Evolutionary conservation across 106 monocot genomes (phyloP), one percentile per base, ranked within the genome.

Genomic region (Allium sativum): DNA sequence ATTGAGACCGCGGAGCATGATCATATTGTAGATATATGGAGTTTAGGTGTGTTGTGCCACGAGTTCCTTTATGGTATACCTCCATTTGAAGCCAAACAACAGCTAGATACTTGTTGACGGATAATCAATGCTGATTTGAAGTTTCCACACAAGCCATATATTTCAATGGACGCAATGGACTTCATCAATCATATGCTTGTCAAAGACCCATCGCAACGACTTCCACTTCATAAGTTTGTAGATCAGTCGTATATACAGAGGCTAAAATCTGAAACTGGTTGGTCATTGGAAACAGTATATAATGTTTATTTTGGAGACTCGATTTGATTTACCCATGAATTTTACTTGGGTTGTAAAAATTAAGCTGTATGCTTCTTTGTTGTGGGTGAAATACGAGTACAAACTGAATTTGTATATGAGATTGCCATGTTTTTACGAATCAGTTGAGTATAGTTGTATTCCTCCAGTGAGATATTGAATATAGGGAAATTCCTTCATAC

Each of bases 131-230:
- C 92, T 19, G 98, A 98, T 73, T 80, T 98, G 2, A 88, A 78
- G 70, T 98, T 92, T 42, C 98, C 98, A 4, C 43, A 64, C 3
- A 91, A 98, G 47, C 98, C 98, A 51, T 52, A 81, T 52, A 66
- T 98, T 40, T 98, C 98, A 51, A 47, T 82, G 12, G 63, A 73
- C 8, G 98, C 88, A 3, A 98, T 92, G 44, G 98, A 98, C 55
- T 73, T 98, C 14, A 98, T 98, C 44, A 88, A 78, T 48, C 92
- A 96, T 90, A 96, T 96, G 96, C 87, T 96, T 6, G 84, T 96
- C 58, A 91, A 84, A 42, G 87, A 96, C 31, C 77, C 87, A 9
- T 67, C 87, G 2, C 77, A 78, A 21, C 86, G 96, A 10, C 87
- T 96, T 52, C 91, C 91, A 7, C 77, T 98, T 31, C 78, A 85